Percentiles rank a stretch among this genome's conserved stretches.
Conservation (phyloP, 2,329 filamentous ascomycete genomes). For the Whalleya microplaca region DNA sequence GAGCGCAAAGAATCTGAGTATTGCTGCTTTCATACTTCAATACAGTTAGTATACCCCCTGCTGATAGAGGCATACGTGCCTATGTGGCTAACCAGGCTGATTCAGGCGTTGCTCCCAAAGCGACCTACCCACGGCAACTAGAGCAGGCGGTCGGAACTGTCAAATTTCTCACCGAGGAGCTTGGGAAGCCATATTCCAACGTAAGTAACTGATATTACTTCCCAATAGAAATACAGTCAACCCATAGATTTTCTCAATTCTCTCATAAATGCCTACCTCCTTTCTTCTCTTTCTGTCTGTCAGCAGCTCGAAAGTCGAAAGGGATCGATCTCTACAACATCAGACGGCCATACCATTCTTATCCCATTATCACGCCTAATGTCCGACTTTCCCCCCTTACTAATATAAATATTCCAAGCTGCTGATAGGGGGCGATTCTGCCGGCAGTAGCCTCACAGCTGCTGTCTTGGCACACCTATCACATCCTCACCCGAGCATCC, state of each 20-base stretch:
- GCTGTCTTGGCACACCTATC: conserved; percentile 1
- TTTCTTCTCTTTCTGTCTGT: too few relatives aligned
- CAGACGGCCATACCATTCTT: too few relatives aligned
- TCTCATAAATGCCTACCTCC: too few relatives aligned
- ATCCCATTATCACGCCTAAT: too few relatives aligned
- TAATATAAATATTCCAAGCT: too few relatives aligned
- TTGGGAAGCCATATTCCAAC: not conserved
- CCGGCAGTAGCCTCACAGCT: not conserved
- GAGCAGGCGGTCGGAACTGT: not conserved
- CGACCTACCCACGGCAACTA: conserved; percentile 1
- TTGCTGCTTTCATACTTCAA: not conserved
- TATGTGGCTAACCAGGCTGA: not conserved
- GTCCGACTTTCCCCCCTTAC: too few relatives aligned
- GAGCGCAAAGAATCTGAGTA: not conserved
- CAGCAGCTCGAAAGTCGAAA: too few relatives aligned
- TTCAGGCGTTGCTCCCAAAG: not conserved
- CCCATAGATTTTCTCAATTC: too few relatives aligned
- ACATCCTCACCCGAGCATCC: not conserved
- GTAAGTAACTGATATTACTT: not conserved
- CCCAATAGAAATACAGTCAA: not conserved
- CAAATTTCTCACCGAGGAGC: not conserved
- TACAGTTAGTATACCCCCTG: not conserved
- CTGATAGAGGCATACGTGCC: not conserved
- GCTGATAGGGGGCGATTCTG: conserved; percentile 2
- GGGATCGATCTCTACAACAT: too few relatives aligned